A percentile compares a stretch with the other conserved stretches of the same genome.
Conservation (phyloP, 108 stramenopile genomes). For the Fistulifera pelliculosa region DNA sequence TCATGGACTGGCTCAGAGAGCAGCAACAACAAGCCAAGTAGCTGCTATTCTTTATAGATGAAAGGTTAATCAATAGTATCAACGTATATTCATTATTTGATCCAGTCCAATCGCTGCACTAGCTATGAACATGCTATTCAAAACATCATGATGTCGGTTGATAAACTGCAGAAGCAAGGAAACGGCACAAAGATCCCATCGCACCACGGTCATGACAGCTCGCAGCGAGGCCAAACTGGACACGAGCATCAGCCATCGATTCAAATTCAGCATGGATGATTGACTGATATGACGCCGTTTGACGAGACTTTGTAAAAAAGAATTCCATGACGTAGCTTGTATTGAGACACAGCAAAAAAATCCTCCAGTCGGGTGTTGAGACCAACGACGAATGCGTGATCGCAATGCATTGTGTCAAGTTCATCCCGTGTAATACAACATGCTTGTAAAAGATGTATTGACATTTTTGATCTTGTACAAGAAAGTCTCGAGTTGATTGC, state of each 20-base stretch:
- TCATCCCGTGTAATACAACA: slow-evolving; percentile 69
- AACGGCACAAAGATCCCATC: slow-evolving; percentile 12
- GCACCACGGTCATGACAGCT: slow-evolving; percentile 1
- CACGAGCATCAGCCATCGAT: slow-evolving; percentile 46
- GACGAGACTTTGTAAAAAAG: slow-evolving; percentile 75
- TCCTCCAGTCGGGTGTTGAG: slow-evolving; percentile 30
- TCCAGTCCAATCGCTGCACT: too few relatives aligned
- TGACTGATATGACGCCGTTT: slow-evolving; percentile 48
- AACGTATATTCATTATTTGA: too few relatives aligned
- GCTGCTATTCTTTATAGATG: too few relatives aligned
- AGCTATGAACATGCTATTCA: slow-evolving; percentile 23
- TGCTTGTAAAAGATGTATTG: slow-evolving; percentile 89
- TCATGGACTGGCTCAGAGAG: slow-evolving; percentile 53
- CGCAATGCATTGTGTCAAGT: slow-evolving; percentile 38
- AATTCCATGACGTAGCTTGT: slow-evolving; percentile 82
- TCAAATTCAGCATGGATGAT: slow-evolving; percentile 36
- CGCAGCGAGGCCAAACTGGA: slow-evolving; percentile 24
- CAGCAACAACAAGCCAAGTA: slow-evolving; percentile 24
- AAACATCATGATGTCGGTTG: slow-evolving; percentile 45
- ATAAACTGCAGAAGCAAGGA: slow-evolving; percentile 38
- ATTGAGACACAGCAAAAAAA: slow-evolving; percentile 72
- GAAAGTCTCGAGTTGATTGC: slow-evolving; percentile 14
- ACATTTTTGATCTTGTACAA: slow-evolving; percentile 81
- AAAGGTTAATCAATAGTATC: too few relatives aligned
- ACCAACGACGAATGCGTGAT: background rate